Evolutionary conservation across 1,139 yeast species (phyloP), one percentile per base, ranked within the genome.

Genomic region (Entelexis paramagnoliae): DNA sequence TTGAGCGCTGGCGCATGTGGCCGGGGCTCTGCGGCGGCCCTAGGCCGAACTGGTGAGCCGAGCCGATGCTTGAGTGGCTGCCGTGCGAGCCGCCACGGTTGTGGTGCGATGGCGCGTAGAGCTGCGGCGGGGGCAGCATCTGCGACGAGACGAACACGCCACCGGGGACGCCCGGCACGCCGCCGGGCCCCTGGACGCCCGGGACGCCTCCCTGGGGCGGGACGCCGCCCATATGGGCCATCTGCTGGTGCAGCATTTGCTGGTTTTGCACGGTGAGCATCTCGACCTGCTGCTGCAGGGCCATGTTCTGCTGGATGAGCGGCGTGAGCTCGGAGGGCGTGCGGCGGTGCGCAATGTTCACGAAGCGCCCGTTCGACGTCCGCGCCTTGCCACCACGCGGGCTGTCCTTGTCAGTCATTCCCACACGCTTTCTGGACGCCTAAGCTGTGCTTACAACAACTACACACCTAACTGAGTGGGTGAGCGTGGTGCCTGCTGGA

Each of bases 241-340:
- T 85, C 59, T 80, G 87, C 62, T 79, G 78, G 8, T 76, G 81
- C 60, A 86, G 67, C 55, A 88, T 77, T 63, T 86, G 95, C 66
- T 87, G 91, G 65, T 85, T 96, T 65, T 89, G 96, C 17, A 85
- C 89, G 65, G 88, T 95, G 4, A 86, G 94, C 59, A 81, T 76
- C 63, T 89, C 96, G 69, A 88, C 74, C 66, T 89, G 96, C 62
- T 93, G 87, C 67, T 89, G 96, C 55, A 91, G 75, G 58, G 91
- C 88, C 67, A 89, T 80, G 48, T 59, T 71, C 75, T 60, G 72
- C 72, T 76, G 81, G 95, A 91, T 89, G 58, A 91, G 73, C 54
- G 85, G 85, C n/a, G 97, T 89, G 66, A 91, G 75, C 66, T 91
- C 98, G 60, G 91, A 81, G 24, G 96, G 96, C 4, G 96, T 84